Percentiles rank a stretch among this genome's conserved stretches.
phyloP scores from a whole-genome alignment of 1,139 yeast species.

The Blastobotrys petasosporus region DNA sequence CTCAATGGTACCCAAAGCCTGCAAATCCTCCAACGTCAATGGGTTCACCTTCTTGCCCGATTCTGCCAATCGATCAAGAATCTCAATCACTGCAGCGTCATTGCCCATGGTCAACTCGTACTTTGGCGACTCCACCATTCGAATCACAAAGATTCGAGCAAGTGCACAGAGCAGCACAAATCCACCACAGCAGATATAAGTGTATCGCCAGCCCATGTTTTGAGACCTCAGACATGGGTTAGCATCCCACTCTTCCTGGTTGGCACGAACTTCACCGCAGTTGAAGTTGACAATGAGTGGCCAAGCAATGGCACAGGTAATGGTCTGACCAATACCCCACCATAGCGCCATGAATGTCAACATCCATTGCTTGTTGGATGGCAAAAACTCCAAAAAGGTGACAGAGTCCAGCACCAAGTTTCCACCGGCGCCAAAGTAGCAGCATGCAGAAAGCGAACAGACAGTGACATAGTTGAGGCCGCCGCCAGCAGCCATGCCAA shows the following conservation, averaged over 20 bases:
- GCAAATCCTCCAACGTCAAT: constrained; percentile 38
- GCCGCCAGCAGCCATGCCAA: constrained; percentile 50
- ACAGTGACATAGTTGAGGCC: constrained; percentile 43
- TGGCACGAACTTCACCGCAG: constrained; percentile 35
- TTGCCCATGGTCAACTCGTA: constrained; percentile 47
- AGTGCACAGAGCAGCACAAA: constrained; percentile 47
- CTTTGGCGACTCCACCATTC: constrained; percentile 53
- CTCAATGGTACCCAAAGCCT: constrained; percentile 34
- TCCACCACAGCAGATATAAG: constrained; percentile 49
- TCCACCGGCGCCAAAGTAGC: constrained; percentile 42
- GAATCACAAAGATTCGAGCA: constrained; percentile 42
- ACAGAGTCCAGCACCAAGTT: constrained; percentile 57
- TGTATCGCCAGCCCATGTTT: constrained; percentile 59
- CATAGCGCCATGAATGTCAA: constrained; percentile 52
- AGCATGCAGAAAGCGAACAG: constrained; percentile 42
- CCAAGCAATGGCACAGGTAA: constrained; percentile 51
- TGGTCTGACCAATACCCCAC: constrained; percentile 61
- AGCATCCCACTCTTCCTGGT: constrained; percentile 23
- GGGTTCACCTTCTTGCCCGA: constrained; percentile 22
- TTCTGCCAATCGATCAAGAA: constrained; percentile 23
- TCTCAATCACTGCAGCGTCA: constrained; percentile 42
- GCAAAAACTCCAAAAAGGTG: constrained; percentile 53
- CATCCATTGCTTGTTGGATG: constrained; percentile 48
- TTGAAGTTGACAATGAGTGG: constrained; percentile 48
- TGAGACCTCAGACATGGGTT: constrained; percentile 41